A percentile compares a stretch with the other conserved stretches of the same genome.
These are phyloP conservation scores for Royoungia palumana DNA, from an alignment of 768 basidiomycete species.

Conservation along the genomic window DNA sequence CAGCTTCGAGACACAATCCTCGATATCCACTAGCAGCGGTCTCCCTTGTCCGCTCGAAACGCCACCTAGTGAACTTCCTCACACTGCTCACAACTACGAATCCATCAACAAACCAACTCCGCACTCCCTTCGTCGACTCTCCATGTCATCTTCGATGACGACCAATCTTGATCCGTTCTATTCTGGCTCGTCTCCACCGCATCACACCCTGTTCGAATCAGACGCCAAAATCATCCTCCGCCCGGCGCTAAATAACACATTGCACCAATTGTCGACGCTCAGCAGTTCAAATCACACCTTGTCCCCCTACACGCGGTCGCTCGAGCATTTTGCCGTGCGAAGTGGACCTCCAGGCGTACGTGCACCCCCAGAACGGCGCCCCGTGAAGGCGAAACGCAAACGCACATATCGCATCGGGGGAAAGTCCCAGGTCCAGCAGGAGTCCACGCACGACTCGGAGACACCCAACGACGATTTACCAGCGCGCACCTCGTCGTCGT, in stretches of 20 bases:
- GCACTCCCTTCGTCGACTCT: constrained; percentile 30
- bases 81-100: constrained; percentile 15
- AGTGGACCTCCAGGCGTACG: constrained; percentile 67
- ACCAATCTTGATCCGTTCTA: constrained; percentile 32
- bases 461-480: constrained; percentile 2
- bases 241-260: constrained; percentile 64
- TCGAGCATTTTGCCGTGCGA: constrained; percentile 90
- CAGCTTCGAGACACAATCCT: constrained; percentile 48
- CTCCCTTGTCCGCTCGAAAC: constrained; percentile 44
- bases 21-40: constrained; percentile 47
- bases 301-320: constrained; percentile 86
- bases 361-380: constrained; percentile 43
- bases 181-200: constrained; percentile 34
- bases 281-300: constrained; percentile 90
- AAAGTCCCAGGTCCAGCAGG: constrained; percentile 6
- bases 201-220: constrained; percentile 33
- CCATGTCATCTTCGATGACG: constrained; percentile 28
- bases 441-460: not conserved
- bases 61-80: constrained; percentile 35
- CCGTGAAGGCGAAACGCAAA: constrained; percentile 73
- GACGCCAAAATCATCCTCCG: constrained; percentile 61
- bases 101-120: constrained; percentile 15
- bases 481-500: constrained; percentile 23
- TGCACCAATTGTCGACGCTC: constrained; percentile 84
- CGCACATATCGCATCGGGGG: constrained; percentile 63